Base-by-base conservation (phyloP, 2,329 filamentous ascomycete genomes). In the Plenodomus tracheiphilus region DNA sequence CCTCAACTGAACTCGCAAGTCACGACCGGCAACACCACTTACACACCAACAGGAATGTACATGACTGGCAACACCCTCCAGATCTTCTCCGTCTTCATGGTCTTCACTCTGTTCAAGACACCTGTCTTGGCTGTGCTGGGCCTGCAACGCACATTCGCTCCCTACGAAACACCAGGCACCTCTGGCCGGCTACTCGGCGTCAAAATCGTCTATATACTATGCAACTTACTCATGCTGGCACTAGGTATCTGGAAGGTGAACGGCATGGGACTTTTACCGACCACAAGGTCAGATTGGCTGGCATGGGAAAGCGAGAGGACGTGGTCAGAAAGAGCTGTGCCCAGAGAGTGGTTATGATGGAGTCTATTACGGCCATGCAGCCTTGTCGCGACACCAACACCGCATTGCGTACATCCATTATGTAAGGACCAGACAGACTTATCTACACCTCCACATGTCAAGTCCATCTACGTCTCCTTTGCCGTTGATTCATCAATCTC, bases 1-100 rank as follows among this genome's bases (percentile, higher is more conserved):
- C 13, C 17, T n/a, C n/a, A n/a, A n/a, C n/a, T n/a, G n/a, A n/a
- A n/a, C n/a, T n/a, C n/a, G n/a, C n/a, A 44, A 22, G n/a, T 6
- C 28, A 16, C 17, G 11, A 42, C 40, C 13, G 21, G 13, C 4
- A 49, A 46, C 34, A 56, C 39, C 9, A 20, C 15, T 46, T 22
- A 3, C 2, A 10, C n/a, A 15, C 1, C 5, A 18, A 6, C 21
- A 74, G 72, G 72, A 86, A 97, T 97, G 91, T 99, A 99, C 82
- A 99, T 99, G 94, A 95, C 93, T 25, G 94, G 94, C 66, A 99
- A 97, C 77, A 91, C 90, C 53, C 84, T 99, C 39, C 94, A 99
- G 73, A 97, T 99, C 60, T 99, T 99, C 79, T 95, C 89, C 75
- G 97, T 99, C 75, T 97, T 97, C 91, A 99, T 97, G 92, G 93